phyloP scores from a whole-genome alignment of 2,329 filamentous ascomycete genomes.

The Diplodia corticola region DNA sequence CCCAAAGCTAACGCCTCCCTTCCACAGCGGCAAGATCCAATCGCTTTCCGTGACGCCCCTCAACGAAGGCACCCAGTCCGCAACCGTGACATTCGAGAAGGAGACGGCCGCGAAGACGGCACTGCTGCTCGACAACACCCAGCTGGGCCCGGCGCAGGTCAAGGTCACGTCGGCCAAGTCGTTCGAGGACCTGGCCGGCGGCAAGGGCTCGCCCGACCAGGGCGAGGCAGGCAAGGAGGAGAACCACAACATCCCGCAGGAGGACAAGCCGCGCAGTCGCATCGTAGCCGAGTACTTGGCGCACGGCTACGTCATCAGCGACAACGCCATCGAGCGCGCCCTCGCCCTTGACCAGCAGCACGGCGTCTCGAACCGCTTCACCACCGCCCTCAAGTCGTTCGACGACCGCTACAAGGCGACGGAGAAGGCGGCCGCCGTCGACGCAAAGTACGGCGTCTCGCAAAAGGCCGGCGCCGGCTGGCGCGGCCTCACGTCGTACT shows the following conservation, averaged over 20 bases:
- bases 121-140: constrained; percentile 93
- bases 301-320: constrained; percentile 84
- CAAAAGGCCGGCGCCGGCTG: constrained; percentile 68
- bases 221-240: constrained; percentile 49
- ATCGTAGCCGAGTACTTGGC: constrained; percentile 96
- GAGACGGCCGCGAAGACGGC: constrained; percentile 95
- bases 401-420: constrained; percentile 85
- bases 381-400: constrained; percentile 71
- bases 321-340: constrained; percentile 74
- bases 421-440: constrained; percentile 80
- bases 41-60: constrained; percentile 71
- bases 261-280: constrained; percentile 93
- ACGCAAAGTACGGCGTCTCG: constrained; percentile 80
- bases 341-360: constrained; percentile 89
- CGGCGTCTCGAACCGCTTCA: constrained; percentile 79
- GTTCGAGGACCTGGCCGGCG: constrained; percentile 62
- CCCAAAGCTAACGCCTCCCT: constrained; percentile 26
- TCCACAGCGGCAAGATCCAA: constrained; percentile 80
- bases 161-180: constrained; percentile 74
- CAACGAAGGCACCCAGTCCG: constrained; percentile 69
- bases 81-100: constrained; percentile 96
- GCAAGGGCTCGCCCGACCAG: constrained; percentile 54
- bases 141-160: constrained; percentile 74
- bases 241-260: constrained; percentile 74
- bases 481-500: constrained; percentile 79